Evolutionary conservation across 108 stramenopile species (phyloP), one percentile per base, ranked within the genome.

Genomic region (Cyclostephanos tholiformis): DNA sequence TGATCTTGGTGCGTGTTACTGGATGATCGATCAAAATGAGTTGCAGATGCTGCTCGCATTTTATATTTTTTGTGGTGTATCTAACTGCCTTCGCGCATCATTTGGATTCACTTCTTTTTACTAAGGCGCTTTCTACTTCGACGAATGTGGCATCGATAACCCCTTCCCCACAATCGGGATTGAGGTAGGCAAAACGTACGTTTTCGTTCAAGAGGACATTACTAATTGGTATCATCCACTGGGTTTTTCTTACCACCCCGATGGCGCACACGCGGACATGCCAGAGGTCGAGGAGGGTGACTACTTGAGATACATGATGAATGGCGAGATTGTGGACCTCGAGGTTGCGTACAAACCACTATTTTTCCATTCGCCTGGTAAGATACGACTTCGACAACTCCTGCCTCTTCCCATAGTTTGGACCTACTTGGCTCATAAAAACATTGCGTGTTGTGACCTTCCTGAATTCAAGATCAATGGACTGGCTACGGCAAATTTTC

Each of bases 201-300:
- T 78, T 6, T 97, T 97, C 72, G 78, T 74, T 25, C 93, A 95
- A 69, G 69, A 64, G 12, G 77, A 68, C 12, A 62, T 25, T 16
- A 73, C 77, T 51, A 95, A 95, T 78, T 95, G 82, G 75, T 94
- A 85, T 61, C 96, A 97, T 66, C 92, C 92, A 11, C 53, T 97
- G 12, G 96, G 96, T 22, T 96, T 97, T 62, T 88, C 93, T 17
- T 75, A 75, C 19, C 58, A 67, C 26, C 64, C 74, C 16, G 74
- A 75, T 51, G 74, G 74, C 6, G 74, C 74, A 1, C 74, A 75
- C 46, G 74, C 27, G 23, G 74, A 51, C 48, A 39, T 51, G 46
- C 65, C 59, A 13, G 74, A 67, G 48, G 56, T 75, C 7, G 65
- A 67, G 57, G 59, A 75, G 8, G 44, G 67, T 14, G 59, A 55